phyloP scores from a whole-genome alignment of 208 protist genomes.

The Trypanosoma cruzi region DNA sequence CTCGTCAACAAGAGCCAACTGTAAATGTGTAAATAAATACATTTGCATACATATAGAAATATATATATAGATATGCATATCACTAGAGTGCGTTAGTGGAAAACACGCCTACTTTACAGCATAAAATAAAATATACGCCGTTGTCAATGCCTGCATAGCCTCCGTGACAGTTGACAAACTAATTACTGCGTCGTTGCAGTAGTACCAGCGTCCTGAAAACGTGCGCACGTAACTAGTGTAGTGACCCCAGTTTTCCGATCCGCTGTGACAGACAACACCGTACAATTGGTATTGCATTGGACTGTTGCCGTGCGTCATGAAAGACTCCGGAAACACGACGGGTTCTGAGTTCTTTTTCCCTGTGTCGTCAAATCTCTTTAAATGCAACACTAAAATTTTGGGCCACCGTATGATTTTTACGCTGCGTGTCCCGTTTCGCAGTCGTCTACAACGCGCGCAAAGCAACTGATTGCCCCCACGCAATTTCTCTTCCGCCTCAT shows the following conservation, averaged over 20 bases:
- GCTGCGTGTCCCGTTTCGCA: constrained; percentile 46
- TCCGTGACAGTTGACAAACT: constrained; percentile 34
- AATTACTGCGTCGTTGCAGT: constrained; percentile 80
- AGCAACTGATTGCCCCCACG: constrained; percentile 56
- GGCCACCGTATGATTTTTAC: constrained; percentile 62
- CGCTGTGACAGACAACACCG: constrained; percentile 75
- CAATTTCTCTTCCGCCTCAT: constrained; percentile 57
- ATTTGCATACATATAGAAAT: not conserved
- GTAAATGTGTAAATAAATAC: no score
- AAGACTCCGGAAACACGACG: constrained; percentile 62
- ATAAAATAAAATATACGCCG: constrained; percentile 89
- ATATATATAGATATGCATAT: not conserved
- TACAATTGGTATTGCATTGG: constrained; percentile 65
- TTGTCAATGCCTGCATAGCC: constrained; percentile 41
- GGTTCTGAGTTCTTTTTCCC: constrained; percentile 59
- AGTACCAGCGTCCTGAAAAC: constrained; percentile 46
- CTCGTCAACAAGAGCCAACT: no score
- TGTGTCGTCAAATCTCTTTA: constrained; percentile 77
- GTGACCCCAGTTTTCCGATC: constrained; percentile 67
- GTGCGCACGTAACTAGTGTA: constrained; percentile 82
- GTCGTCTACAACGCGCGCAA: constrained; percentile 65
- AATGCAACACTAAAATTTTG: constrained; percentile 69
- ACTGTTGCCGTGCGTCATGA: constrained; percentile 30
- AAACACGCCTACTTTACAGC: not conserved
- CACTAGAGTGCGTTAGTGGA: not conserved